Evolutionary conservation across 345 rosid species (phyloP).

Genomic region (Sonneratia caseolaris): DNA sequence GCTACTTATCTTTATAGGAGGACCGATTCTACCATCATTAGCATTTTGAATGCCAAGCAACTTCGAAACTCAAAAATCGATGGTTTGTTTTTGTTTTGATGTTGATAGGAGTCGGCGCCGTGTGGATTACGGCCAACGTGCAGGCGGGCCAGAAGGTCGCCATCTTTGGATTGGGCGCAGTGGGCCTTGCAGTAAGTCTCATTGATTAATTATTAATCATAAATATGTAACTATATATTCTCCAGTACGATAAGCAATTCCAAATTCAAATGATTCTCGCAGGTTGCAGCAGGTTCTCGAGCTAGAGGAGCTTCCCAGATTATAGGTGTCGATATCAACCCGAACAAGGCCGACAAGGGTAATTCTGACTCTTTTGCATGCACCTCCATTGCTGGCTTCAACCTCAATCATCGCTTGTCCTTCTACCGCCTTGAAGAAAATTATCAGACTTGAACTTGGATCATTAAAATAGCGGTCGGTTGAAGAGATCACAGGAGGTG

Average conservation of each 20-base stretch:
- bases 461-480: too few species aligned
- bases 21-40: too few species aligned
- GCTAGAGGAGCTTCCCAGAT: conserved; percentile 56
- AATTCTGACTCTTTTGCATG: neutral
- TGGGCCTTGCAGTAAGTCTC: conserved; percentile 58
- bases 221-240: too few species aligned
- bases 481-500: too few species aligned
- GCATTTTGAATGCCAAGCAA: too few species aligned
- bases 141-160: conserved; percentile 52
- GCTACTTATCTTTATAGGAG: too few species aligned
- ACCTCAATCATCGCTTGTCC: too few species aligned
- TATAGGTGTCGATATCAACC: conserved; percentile 48
- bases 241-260: too few species aligned
- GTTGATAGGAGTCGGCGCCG: conserved; percentile 54
- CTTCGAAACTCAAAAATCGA: too few species aligned
- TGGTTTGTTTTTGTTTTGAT: neutral
- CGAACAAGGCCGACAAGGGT: conserved; percentile 46
- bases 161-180: conserved; percentile 55
- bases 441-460: too few species aligned
- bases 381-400: too few species aligned
- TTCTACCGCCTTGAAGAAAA: too few species aligned
- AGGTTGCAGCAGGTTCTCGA: conserved; percentile 62
- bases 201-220: neutral
- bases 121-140: conserved; percentile 52
- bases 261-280: neutral